phyloP scores from a whole-genome alignment of 352 stramenopile genomes.

The Phytophthora rubi region DNA sequence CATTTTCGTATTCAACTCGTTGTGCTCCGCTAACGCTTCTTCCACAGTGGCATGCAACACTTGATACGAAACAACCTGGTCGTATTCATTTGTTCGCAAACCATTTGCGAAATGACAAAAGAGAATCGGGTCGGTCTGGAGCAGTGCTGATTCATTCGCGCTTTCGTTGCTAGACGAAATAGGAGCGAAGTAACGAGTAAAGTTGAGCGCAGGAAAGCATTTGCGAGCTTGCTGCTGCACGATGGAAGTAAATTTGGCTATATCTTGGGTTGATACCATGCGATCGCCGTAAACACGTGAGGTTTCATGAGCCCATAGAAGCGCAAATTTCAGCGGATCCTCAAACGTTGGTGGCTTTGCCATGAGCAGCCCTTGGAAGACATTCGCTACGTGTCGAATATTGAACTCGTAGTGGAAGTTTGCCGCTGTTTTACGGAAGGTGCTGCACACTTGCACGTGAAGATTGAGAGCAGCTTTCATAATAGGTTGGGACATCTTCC shows the following conservation, averaged over 20 bases:
- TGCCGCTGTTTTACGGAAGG: conserved; percentile 92
- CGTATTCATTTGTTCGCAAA: conserved; percentile 90
- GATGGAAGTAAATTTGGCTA: conserved; percentile 88
- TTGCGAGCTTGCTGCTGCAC: conserved; percentile 93
- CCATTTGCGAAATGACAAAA: conserved; percentile 95
- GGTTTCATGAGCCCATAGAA: conserved; percentile 97
- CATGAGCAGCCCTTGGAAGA: conserved; percentile 95
- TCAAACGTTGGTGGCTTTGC: conserved; percentile 85
- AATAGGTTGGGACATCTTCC: conserved; percentile 86
- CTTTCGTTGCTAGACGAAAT: conserved; percentile 23
- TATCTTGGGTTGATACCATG: conserved; percentile 83
- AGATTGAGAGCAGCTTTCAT: conserved; percentile 89
- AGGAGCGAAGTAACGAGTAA: conserved; percentile 89
- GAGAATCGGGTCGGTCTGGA: conserved; percentile 85
- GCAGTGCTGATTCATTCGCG: conserved; percentile 30
- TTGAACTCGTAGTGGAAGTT: conserved; percentile 99
- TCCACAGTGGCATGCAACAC: conserved; percentile 79
- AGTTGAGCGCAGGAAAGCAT: conserved; percentile 92
- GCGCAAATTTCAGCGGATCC: conserved; percentile 90
- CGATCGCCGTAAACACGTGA: conserved; percentile 95
- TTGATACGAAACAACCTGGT: conserved; percentile 85
- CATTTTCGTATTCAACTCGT: conserved; percentile 93
- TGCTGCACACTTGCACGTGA: conserved; percentile 79
- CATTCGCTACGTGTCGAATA: conserved; percentile 94
- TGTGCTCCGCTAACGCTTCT: conserved; percentile 93